Conservation (phyloP, 148 eudicot species). For the Arbutus unedo region DNA sequence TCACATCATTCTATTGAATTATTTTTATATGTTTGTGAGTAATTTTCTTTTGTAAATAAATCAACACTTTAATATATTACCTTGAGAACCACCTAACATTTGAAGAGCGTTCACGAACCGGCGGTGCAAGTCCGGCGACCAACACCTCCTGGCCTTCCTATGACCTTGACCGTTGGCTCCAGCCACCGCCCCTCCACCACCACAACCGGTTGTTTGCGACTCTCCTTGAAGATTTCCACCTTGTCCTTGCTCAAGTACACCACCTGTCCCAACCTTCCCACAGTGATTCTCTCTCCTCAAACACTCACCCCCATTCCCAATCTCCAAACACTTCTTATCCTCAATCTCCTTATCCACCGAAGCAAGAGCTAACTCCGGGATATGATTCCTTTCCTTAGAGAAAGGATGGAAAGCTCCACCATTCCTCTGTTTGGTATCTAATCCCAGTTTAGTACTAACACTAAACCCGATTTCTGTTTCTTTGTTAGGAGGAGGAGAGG, state of each 20-base stretch:
- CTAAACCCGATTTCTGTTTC: conserved; percentile 41
- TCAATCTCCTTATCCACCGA: conserved; percentile 48
- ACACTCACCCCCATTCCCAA: conserved; percentile 21
- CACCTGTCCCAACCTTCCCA: not conserved
- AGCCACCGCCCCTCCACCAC: conserved; percentile 10
- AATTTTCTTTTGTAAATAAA: not conserved
- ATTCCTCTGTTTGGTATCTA: conserved; percentile 50
- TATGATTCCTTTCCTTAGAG: conserved; percentile 43
- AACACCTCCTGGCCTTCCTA: conserved; percentile 85
- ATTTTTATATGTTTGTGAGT: not conserved
- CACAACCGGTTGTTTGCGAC: conserved; percentile 16
- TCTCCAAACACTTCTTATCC: conserved; percentile 37
- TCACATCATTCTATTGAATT: not conserved
- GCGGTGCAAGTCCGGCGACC: conserved; percentile 99
- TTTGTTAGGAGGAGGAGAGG: conserved; percentile 26
- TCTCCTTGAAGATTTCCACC: conserved; percentile 23
- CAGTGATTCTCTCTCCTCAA: conserved; percentile 2
- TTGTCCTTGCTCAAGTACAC: conserved; percentile 17
- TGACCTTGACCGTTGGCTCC: conserved; percentile 39
- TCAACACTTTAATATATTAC: conserved; percentile 28
- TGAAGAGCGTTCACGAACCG: conserved; percentile 96
- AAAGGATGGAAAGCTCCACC: conserved; percentile 88
- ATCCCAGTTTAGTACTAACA: conserved; percentile 40
- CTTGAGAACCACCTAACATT: conserved; percentile 98
- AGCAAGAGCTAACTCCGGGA: conserved; percentile 65